Conservation (phyloP, 2,329 filamentous ascomycete genomes). For the Ophiostoma piceae region DNA sequence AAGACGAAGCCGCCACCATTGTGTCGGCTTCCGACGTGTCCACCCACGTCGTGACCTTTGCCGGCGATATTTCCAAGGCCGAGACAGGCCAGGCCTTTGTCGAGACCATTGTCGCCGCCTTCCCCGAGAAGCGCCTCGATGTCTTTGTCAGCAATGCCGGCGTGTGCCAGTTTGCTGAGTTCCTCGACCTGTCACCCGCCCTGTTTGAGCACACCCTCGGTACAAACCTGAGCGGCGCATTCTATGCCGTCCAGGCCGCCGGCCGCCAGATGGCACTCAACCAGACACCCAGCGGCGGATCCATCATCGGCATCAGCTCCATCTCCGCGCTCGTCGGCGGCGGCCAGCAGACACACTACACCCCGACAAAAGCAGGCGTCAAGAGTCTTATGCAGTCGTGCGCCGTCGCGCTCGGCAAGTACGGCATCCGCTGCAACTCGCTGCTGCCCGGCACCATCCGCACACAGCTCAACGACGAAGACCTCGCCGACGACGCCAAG, state of each 20-base stretch:
- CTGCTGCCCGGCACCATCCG: slow-evolving; percentile 64
- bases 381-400: slow-evolving; percentile 63
- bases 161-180: slow-evolving; percentile 82
- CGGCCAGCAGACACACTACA: slow-evolving; percentile 64
- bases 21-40: slow-evolving; percentile 12
- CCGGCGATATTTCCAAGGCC: slow-evolving; percentile 22
- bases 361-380: slow-evolving; percentile 66
- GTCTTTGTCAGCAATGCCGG: slow-evolving; percentile 86
- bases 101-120: slow-evolving; percentile 17
- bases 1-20: slow-evolving; percentile 18
- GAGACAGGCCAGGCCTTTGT: slow-evolving; percentile 22
- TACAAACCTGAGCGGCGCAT: slow-evolving; percentile 84
- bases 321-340: slow-evolving; percentile 61
- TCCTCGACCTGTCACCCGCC: slow-evolving; percentile 65
- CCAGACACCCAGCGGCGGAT: slow-evolving; percentile 63
- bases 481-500: slow-evolving; percentile 60
- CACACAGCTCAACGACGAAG: slow-evolving; percentile 64
- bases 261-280: slow-evolving; percentile 69
- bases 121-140: slow-evolving; percentile 50
- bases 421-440: slow-evolving; percentile 64
- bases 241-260: slow-evolving; percentile 79
- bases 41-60: slow-evolving; percentile 16
- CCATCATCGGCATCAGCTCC: slow-evolving; percentile 51
- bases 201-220: slow-evolving; percentile 67
- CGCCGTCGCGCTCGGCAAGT: slow-evolving; percentile 60